A percentile compares a stretch with the other conserved stretches of the same genome.
These are phyloP conservation scores for Verticillium zaregamsianum DNA, from an alignment of 2,329 filamentous ascomycete genomes.

Conservation along the genomic window DNA sequence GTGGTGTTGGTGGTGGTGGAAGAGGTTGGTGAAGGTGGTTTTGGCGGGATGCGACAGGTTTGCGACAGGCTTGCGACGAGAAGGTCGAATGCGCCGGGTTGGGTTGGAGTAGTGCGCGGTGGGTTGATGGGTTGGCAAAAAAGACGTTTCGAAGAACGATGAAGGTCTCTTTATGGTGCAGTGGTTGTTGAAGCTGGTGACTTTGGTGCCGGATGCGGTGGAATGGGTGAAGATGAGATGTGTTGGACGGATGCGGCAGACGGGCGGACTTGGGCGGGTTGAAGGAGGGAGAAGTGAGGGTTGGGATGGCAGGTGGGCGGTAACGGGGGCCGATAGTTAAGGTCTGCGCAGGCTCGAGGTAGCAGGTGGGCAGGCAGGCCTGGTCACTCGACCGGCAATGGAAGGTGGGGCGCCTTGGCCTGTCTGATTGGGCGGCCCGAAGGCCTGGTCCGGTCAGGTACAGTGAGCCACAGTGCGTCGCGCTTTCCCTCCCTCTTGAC, in stretches of 20 bases:
- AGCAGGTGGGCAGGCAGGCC: background rate
- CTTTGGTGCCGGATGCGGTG: background rate
- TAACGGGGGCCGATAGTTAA: background rate
- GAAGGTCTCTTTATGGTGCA: background rate
- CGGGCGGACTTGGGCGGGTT: background rate
- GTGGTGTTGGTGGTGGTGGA: background rate
- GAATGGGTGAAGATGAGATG: background rate
- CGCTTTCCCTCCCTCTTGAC: background rate
- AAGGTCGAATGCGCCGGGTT: background rate
- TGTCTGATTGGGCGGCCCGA: background rate
- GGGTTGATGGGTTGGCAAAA: background rate
- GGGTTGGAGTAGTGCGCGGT: background rate
- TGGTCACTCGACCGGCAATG: background rate
- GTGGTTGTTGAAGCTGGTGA: background rate
- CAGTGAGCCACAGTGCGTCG: background rate
- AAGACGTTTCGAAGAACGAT: background rate
- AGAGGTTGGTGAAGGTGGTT: background rate
- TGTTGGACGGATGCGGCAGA: background rate
- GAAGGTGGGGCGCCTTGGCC: background rate
- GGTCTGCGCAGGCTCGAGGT: background rate
- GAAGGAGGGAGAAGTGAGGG: background rate
- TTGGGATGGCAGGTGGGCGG: background rate
- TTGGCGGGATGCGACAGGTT: background rate
- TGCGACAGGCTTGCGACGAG: background rate
- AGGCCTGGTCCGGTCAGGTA: background rate